phyloP scores from a whole-genome alignment of 768 basidiomycete species.

The Lentinula raphanica region DNA sequence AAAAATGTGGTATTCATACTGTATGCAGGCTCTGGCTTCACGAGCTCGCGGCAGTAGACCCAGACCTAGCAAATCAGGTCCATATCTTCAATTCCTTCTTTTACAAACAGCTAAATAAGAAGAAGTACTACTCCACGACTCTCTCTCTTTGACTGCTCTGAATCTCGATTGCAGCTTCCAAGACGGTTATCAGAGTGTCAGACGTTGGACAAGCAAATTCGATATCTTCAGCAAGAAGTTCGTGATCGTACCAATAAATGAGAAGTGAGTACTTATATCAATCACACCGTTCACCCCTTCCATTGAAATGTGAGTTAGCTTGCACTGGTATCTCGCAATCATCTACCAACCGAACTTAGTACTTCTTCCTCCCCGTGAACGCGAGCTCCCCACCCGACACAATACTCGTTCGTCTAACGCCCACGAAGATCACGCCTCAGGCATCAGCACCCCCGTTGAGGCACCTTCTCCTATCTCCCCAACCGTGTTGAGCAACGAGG shows the following conservation, averaged over 20 bases:
- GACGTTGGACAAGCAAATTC: slow-evolving; percentile 90
- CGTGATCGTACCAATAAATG: slow-evolving; percentile 94
- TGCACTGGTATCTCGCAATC: slow-evolving; percentile 97
- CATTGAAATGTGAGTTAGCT: slow-evolving; percentile 35
- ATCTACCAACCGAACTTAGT: slow-evolving; percentile 77
- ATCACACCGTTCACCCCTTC: neutral
- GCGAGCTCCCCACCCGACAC: neutral
- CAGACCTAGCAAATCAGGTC: slow-evolving; percentile 63
- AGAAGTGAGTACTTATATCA: slow-evolving; percentile 56
- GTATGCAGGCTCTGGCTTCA: slow-evolving; percentile 63
- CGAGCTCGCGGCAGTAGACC: slow-evolving; percentile 47
- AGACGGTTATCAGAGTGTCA: slow-evolving; percentile 77
- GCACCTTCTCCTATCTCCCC: neutral
- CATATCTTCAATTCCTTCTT: slow-evolving; percentile 98
- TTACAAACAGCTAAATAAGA: slow-evolving; percentile 86
- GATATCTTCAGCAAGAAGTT: slow-evolving; percentile 90
- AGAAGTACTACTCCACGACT: slow-evolving; percentile 37
- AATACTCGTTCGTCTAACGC: neutral
- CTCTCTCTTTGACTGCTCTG: slow-evolving; percentile 5
- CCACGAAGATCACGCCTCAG: neutral
- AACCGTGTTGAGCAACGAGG: neutral
- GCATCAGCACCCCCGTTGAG: neutral
- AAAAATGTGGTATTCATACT: slow-evolving; percentile 2
- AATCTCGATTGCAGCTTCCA: slow-evolving; percentile 29
- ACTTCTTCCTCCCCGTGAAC: slow-evolving; percentile 36